A percentile compares a stretch with the other conserved stretches of the same genome.
phyloP scores from a whole-genome alignment of 257 asterid genomes.

The Capsicum pubescens region DNA sequence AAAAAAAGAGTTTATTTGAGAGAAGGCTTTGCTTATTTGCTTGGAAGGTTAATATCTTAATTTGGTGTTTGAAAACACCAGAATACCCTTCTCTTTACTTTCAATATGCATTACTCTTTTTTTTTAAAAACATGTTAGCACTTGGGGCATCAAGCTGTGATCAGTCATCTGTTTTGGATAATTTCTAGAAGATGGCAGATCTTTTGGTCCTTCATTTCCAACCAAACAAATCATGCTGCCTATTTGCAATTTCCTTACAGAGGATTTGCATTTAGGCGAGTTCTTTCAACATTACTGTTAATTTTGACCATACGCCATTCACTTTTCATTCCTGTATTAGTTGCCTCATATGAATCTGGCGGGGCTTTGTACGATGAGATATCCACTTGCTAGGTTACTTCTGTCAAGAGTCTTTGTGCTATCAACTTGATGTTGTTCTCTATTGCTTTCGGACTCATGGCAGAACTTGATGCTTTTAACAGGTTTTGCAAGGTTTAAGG shows the following conservation, averaged over 20 bases:
- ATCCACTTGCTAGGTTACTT: constrained; percentile 23
- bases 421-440: constrained; percentile 2
- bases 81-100: not conserved
- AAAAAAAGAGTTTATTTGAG: not conserved
- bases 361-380: not conserved
- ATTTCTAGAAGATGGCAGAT: not conserved
- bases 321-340: not conserved
- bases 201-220: not conserved
- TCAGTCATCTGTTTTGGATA: constrained; percentile 19
- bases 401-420: constrained; percentile 11
- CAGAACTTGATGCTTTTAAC: constrained; percentile 25
- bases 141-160: not conserved
- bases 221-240: not conserved
- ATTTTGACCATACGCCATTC: constrained; percentile 10
- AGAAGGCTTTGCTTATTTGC: not conserved
- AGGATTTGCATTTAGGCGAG: not conserved
- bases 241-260: not conserved
- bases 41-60: not conserved
- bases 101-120: not conserved
- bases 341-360: constrained; percentile 11
- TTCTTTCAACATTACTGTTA: not conserved
- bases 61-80: not conserved
- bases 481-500: constrained; percentile 92
- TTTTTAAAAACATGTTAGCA: not conserved
- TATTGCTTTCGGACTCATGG: not conserved